Conservation (phyloP, 345 rosid genomes). For the Kandelia obovata region DNA sequence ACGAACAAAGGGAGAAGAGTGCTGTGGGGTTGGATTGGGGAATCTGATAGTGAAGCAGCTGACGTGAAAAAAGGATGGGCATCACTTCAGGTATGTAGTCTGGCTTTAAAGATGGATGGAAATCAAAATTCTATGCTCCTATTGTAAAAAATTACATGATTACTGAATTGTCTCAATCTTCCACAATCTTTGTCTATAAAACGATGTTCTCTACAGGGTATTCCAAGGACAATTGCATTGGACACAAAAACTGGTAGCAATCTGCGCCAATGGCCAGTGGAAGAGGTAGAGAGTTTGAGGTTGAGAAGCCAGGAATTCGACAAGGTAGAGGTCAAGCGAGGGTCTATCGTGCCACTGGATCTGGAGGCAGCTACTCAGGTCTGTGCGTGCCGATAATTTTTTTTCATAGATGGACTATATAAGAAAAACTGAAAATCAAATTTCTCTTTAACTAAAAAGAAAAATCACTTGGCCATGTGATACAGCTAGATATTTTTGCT, state of each 20-base stretch:
- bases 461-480: conserved; percentile 8
- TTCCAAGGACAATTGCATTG: conserved; percentile 66
- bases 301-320: conserved; percentile 44
- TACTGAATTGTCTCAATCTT: too few relatives aligned
- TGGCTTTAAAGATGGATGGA: too few relatives aligned
- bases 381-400: not conserved
- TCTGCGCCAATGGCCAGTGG: conserved; percentile 81
- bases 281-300: conserved; percentile 70
- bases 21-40: conserved; percentile 75
- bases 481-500: conserved; percentile 52
- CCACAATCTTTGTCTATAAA: not conserved
- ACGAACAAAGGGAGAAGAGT: conserved; percentile 46
- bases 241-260: conserved; percentile 59
- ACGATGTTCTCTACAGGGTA: conserved; percentile 34
- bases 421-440: not conserved
- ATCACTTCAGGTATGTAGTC: conserved; percentile 50
- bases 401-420: not conserved
- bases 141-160: too few relatives aligned
- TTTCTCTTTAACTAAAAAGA: not conserved
- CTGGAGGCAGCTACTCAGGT: conserved; percentile 75
- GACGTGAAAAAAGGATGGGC: conserved; percentile 76
- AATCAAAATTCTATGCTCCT: not conserved
- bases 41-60: conserved; percentile 58
- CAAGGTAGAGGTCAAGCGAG: conserved; percentile 45
- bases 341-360: conserved; percentile 53